phyloP scores from a whole-genome alignment of 805 yeast genomes.

The Hanseniaspora mollemarum region DNA sequence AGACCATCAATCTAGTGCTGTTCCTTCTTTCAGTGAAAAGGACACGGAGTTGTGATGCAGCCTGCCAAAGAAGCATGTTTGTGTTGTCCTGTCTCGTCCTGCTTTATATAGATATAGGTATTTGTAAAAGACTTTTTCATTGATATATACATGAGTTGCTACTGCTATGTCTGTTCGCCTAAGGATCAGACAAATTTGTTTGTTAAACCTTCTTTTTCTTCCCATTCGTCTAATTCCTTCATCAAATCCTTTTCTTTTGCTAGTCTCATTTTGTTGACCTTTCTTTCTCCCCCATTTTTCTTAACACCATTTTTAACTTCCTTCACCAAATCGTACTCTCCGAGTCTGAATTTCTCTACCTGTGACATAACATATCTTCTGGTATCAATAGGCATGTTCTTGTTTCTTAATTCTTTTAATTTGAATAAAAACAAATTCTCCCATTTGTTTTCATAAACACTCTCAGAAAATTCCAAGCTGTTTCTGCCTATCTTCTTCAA shows the following conservation, averaged over 20 bases:
- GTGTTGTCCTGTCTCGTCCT: too few species aligned
- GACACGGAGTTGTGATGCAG: constrained; percentile 3
- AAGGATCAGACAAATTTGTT: background rate
- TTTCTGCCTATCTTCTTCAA: constrained; percentile 70
- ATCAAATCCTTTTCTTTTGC: constrained; percentile 24
- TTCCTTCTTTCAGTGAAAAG: constrained; percentile 4
- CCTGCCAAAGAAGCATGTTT: too few species aligned
- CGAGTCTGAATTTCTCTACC: constrained; percentile 53
- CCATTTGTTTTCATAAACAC: constrained; percentile 59
- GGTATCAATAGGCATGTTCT: constrained; percentile 62
- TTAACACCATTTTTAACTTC: constrained; percentile 48
- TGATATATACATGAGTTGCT: constrained; percentile 16
- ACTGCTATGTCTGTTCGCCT: too few species aligned
- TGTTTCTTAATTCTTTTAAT: constrained; percentile 50
- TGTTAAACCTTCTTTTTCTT: constrained; percentile 10
- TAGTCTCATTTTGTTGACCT: constrained; percentile 26
- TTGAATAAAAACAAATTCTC: constrained; percentile 48
- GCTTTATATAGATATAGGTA: too few species aligned
- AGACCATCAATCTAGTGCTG: constrained; percentile 1
- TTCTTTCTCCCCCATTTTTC: constrained; percentile 83
- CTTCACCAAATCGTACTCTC: constrained; percentile 36
- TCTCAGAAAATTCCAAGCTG: constrained; percentile 51
- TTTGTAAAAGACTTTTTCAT: too few species aligned
- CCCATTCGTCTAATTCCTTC: constrained; percentile 27
- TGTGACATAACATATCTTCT: constrained; percentile 67